Evolutionary conservation across 2,329 filamentous ascomycete species (phyloP).

Genomic region (Aspergillus sp.): DNA sequence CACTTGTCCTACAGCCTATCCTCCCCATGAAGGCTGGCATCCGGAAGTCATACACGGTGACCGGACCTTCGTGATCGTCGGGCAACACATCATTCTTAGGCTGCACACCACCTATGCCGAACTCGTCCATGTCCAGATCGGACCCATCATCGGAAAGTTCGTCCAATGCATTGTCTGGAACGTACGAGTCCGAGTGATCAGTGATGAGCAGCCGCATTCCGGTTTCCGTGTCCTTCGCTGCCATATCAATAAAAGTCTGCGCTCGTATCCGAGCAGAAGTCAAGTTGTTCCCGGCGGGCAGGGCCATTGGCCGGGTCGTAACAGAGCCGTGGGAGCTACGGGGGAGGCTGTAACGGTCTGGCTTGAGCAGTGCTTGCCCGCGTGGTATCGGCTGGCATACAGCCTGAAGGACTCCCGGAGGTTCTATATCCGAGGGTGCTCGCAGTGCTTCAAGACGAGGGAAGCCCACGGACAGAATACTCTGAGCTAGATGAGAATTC

Average conservation of each 20-base stretch:
- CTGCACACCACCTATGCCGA: slow-evolving; percentile 31
- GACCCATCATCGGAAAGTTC: slow-evolving; percentile 33
- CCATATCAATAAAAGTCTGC: slow-evolving; percentile 48
- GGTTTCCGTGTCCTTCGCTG: slow-evolving; percentile 42
- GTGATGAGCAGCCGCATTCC: slow-evolving; percentile 45
- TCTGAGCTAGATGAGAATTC: slow-evolving; percentile 47
- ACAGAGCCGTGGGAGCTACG: slow-evolving; percentile 47
- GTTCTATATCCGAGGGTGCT: slow-evolving; percentile 48
- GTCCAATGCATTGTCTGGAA: slow-evolving; percentile 37
- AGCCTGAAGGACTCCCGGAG: slow-evolving; percentile 45
- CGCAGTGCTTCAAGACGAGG: slow-evolving; percentile 43
- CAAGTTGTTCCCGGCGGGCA: slow-evolving; percentile 47
- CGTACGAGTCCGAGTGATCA: slow-evolving; percentile 42
- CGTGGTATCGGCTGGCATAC: slow-evolving; percentile 44
- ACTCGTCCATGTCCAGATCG: slow-evolving; percentile 38
- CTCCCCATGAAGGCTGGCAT: slow-evolving; percentile 48
- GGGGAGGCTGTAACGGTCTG: slow-evolving; percentile 44
- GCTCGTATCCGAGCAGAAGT: slow-evolving; percentile 48
- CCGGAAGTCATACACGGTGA: slow-evolving; percentile 43
- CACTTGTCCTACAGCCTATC: slow-evolving; percentile 28
- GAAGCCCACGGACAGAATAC: slow-evolving; percentile 46
- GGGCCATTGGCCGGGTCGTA: slow-evolving; percentile 41
- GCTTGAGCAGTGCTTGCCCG: slow-evolving; percentile 41
- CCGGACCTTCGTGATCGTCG: slow-evolving; percentile 30
- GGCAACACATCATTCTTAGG: slow-evolving; percentile 23